Evolutionary conservation across 83 land plant species (phyloP).

Genomic region (Larix sibirica): DNA sequence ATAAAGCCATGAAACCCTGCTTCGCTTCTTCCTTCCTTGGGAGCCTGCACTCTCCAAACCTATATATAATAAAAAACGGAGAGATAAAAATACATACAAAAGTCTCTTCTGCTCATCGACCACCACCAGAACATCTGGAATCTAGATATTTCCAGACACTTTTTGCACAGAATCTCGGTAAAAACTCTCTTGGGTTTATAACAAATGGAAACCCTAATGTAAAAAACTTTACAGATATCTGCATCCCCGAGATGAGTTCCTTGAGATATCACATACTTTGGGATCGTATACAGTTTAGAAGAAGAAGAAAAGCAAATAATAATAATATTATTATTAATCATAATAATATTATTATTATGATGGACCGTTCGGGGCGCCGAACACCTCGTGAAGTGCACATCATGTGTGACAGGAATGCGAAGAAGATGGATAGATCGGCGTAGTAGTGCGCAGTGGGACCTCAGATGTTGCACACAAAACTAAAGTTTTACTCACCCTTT

Average conservation of each 20-base stretch:
- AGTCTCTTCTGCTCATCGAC: no score
- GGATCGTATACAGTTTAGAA: conserved; percentile 1
- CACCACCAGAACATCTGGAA: not conserved
- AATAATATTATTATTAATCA: conserved; percentile 1
- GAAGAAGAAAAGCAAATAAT: not conserved
- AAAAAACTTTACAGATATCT: not conserved
- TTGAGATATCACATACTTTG: no score
- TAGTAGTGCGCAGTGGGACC: conserved; percentile 9
- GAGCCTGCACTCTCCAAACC: not conserved
- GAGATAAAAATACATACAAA: no score
- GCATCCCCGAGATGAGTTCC: conserved; percentile 5
- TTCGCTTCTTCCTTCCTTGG: not conserved
- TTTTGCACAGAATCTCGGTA: conserved; percentile 9
- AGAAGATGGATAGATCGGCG: no score
- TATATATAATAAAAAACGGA: no score
- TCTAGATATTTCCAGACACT: conserved; percentile 1
- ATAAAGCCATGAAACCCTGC: not conserved
- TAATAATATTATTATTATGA: not conserved
- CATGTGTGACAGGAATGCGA: conserved; percentile 12
- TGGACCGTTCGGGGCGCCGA: conserved; percentile 13
- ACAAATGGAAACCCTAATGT: not conserved
- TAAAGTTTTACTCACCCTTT: no score
- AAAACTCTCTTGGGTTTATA: not conserved
- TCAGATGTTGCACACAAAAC: no score
- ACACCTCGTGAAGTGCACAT: conserved; percentile 16